Percentiles rank a stretch among this genome's conserved stretches.
These are phyloP conservation scores for Oryza nivara DNA, from an alignment of 176 grass and related monocot species.

Conservation along the genomic window DNA sequence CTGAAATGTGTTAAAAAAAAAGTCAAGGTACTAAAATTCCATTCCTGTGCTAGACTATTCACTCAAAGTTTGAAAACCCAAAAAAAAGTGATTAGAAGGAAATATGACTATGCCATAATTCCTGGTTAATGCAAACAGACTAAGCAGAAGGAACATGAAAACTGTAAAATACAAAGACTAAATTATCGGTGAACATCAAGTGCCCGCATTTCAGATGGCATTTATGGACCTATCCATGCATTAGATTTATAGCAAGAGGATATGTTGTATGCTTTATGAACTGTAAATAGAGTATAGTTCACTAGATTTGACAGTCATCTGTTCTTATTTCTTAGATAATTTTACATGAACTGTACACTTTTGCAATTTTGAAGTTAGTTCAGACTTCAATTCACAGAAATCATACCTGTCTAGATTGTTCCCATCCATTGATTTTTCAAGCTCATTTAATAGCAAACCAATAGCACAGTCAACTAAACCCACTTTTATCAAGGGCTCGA, in stretches of 20 bases:
- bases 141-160: slow-evolving; percentile 12
- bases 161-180: slow-evolving; percentile 18
- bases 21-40: neutral
- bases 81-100: neutral
- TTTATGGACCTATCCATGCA: slow-evolving; percentile 16
- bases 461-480: slow-evolving; percentile 60
- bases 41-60: slow-evolving; percentile 20
- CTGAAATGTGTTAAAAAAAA: slow-evolving; percentile 58
- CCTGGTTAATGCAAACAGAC: slow-evolving; percentile 3
- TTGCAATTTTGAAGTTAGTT: slow-evolving; percentile 10
- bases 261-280: slow-evolving; percentile 23
- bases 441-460: slow-evolving; percentile 72
- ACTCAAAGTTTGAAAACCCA: slow-evolving; percentile 15
- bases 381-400: slow-evolving; percentile 12
- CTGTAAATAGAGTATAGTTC: neutral
- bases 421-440: slow-evolving; percentile 63
- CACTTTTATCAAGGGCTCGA: slow-evolving; percentile 79
- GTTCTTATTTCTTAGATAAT: slow-evolving; percentile 19
- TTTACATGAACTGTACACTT: slow-evolving; percentile 17
- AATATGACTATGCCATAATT: neutral
- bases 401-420: slow-evolving; percentile 72
- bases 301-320: neutral
- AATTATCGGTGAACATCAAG: slow-evolving; percentile 33
- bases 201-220: slow-evolving; percentile 29
- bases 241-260: neutral